These are phyloP conservation scores for Penicillium macrosclerotiorum DNA, from an alignment of 495 filamentous ascomycete genomes.

Conservation along the genomic window DNA sequence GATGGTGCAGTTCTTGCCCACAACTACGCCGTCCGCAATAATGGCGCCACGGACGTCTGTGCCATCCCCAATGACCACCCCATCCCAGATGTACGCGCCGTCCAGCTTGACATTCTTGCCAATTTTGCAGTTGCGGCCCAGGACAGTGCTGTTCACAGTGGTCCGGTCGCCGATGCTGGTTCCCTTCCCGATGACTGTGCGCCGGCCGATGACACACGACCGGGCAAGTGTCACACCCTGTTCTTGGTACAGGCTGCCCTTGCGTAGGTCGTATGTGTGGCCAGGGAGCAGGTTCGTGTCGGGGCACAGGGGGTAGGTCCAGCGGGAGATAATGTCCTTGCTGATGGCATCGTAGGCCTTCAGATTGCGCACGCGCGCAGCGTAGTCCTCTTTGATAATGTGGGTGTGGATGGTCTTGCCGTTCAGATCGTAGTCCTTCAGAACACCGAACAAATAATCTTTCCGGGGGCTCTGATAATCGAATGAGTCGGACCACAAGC, in stretches of 20 bases:
- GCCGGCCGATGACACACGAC: slow-evolving; percentile 61
- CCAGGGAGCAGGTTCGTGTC: slow-evolving; percentile 79
- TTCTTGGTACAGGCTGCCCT: slow-evolving; percentile 67
- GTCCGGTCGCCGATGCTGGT: slow-evolving; percentile 74
- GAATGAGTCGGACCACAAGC: slow-evolving; percentile 95
- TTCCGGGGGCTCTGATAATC: slow-evolving; percentile 87
- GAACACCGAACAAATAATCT: slow-evolving; percentile 84
- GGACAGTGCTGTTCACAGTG: slow-evolving; percentile 65
- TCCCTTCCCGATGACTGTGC: slow-evolving; percentile 70
- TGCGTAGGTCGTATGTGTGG: slow-evolving; percentile 68
- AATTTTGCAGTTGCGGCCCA: slow-evolving; percentile 82
- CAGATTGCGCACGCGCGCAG: slow-evolving; percentile 78
- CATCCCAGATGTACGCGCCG: slow-evolving; percentile 89
- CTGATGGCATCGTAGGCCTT: slow-evolving; percentile 90
- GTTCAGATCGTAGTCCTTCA: slow-evolving; percentile 96
- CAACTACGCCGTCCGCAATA: slow-evolving; percentile 63
- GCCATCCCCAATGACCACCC: slow-evolving; percentile 70
- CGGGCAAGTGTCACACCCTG: slow-evolving; percentile 69
- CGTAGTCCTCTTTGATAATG: slow-evolving; percentile 72
- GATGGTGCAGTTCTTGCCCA: slow-evolving; percentile 70
- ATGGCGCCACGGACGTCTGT: slow-evolving; percentile 69
- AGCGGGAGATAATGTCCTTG: slow-evolving; percentile 79
- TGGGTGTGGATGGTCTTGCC: slow-evolving; percentile 94
- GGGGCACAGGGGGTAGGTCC: slow-evolving; percentile 91
- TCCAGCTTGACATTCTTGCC: slow-evolving; percentile 78